Base-by-base conservation (phyloP, 1,284 basidiomycete species). In the Entoloma clypeatum region DNA sequence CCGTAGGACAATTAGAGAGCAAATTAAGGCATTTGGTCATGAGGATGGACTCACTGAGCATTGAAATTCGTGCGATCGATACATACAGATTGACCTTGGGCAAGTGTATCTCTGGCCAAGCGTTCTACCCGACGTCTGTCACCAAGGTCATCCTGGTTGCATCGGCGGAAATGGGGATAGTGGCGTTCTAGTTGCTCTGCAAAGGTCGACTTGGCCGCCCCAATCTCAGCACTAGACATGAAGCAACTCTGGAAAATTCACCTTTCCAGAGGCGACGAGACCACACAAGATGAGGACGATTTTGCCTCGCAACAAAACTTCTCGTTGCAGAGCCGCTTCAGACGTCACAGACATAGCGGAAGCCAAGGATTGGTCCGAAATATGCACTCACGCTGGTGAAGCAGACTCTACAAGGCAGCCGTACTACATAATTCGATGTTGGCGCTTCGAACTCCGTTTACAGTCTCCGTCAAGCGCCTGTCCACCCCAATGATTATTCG, bases 51-150 rank as follows among this genome's bases (percentile, higher is more conserved):
- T 62, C 56, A 85, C 83, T 56, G 57, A 38, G 69, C 66, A 56
- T 86, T 74, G 49, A 86, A 73, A 61, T 87, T 86, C 13, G 81
- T 81, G 45, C 85, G 71, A 55, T 86, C 85, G 36, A 86, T 75
- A 57, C 79, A 83, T n/a, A 81, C 77, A 11, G 79, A 85, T 28
- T 66, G 57, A 16, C 81, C 81, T 49, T 72, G 59, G 32, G 51
- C 48, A 33, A 86, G 67, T 8, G 68, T 68, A 19, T 60, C 50
- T 43, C 76, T 61, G 5, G 75, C 79, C 25, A 79, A 59, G 6
- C 63, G 58, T 55, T 86, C 83, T 0, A 86, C 84, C 14, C 51
- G 60, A 10, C 67, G 68, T 45, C 85, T 69, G 54, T 71, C 62
- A 7, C 73, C 73, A 17, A 74, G 56, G 44, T 85, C 79, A 53